Base-by-base conservation (phyloP, 495 filamentous ascomycete species). In the Aspergillus nidulans region DNA sequence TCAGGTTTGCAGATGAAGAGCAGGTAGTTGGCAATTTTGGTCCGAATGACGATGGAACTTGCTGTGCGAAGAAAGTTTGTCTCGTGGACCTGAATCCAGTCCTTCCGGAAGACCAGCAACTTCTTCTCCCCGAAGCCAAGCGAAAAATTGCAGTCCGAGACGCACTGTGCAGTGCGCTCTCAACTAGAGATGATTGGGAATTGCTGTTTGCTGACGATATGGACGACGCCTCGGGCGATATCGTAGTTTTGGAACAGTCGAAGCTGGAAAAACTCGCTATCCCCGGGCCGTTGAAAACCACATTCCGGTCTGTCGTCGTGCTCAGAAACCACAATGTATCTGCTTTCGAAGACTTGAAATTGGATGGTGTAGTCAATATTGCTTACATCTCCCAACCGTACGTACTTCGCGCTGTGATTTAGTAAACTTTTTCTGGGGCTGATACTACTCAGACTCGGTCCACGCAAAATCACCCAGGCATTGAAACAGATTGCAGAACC, bases 301-400 rank as follows among this genome's bases (percentile, higher is more conserved):
- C 53, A 1, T 61, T 69, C 21, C 61, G 58, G 25, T 64, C 62
- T 2, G 55, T 71, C 10, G 50, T 73, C n/a, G 59, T 73, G 9
- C 62, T 73, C 6, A 55, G 64, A 1, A 53, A 61, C 42, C 54
- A 69, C 54, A 45, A 56, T 5, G 4, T 53, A 43, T 41, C 52
- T 39, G 25, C 59, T 26, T 26, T 53, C 18, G 4, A 46, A 46
- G 13, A 52, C 9, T 4, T 54, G 46, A 32, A 46, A 13, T 38
- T 45, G 56, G 43, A 6, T 61, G 15, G 8, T 24, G 53, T 43
- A 6, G 47, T 54, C 3, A 53, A 67, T 9, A 42, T 67, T 12
- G 55, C 69, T 18, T 62, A 65, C 34, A 30, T 72, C 13, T 38
- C 69, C 1, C 67, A 72, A n/a, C 71, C 71, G 66, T 73, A 66